Percentiles rank a stretch among this genome's conserved stretches.
These are phyloP conservation scores for Apophysomyces ossiformis DNA, from an alignment of 371 early-diverging fungal genomes.

Conservation along the genomic window DNA sequence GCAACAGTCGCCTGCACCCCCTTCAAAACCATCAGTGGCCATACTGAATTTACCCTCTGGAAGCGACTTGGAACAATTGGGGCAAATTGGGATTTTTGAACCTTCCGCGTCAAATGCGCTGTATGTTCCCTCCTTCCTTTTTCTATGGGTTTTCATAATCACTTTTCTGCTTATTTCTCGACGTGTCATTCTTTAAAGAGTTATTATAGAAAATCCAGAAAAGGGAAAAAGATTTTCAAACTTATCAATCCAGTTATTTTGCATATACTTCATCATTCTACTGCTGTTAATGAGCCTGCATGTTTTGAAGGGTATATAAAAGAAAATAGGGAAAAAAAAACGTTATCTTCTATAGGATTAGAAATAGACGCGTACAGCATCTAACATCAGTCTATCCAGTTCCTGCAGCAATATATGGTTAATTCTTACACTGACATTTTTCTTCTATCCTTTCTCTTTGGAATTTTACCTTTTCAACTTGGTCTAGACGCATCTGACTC, in stretches of 20 bases:
- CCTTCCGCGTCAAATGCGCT: neutral
- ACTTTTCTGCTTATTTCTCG: slow-evolving; percentile 1
- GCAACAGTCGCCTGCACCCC: neutral
- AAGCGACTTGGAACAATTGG: slow-evolving; percentile 3
- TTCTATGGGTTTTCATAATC: neutral
- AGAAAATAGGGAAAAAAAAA: neutral
- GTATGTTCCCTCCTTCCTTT: neutral
- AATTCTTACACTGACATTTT: neutral
- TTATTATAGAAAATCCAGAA: too few species aligned
- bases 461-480: slow-evolving; percentile 48
- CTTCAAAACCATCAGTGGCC: neutral
- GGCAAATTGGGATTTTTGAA: neutral
- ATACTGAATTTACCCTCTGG: neutral
- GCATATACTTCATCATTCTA: neutral
- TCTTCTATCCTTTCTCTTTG: neutral
- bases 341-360: slow-evolving; percentile 9
- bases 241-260: too few species aligned
- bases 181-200: neutral
- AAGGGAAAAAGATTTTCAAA: too few species aligned
- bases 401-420: slow-evolving; percentile 24
- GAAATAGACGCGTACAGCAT: slow-evolving; percentile 35
- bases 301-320: neutral
- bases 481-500: slow-evolving; percentile 40
- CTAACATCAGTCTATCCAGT: slow-evolving; percentile 43
- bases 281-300: neutral